Evolutionary conservation across 2,329 filamentous ascomycete genomes (phyloP), one percentile per base, ranked within the genome.

Genomic region (Shiraia bambusicola): DNA sequence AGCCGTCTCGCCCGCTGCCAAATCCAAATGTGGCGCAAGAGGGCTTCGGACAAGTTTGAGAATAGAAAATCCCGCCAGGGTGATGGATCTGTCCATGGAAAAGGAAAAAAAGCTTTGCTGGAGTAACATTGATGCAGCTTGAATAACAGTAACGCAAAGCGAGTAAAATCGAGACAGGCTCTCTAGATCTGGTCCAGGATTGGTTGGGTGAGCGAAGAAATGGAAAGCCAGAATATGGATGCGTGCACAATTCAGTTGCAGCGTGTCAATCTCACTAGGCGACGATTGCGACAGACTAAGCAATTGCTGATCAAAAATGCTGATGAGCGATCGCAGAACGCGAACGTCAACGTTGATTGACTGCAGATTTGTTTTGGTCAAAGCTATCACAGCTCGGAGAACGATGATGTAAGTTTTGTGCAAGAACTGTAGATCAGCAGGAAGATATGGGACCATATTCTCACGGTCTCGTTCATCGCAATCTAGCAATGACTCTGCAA

Each of bases 151-250:
- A n/a, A 66, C 49, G 32, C 63, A 67, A 4, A 66, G 54, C 6
- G 59, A 60, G 39, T 59, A 68, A 6, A 67, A 54, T 4, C 63
- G 56, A 30, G 45, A 50, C 1, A 68, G 44, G 12, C 55, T 48
- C 25, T 68, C 65, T 4, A 45, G 38, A 40, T 66, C 61, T 8
- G 54, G 59, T 11, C 45, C 47, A 10, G 60, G 53, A 26, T 52
- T 51, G 7, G 58, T 50, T 2, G 61, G 57, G 28, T 63, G 50
- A 1, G 63, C 63, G 36, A 66, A 68, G 51, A 68, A 68, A 33
- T 68, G 63, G 45, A 65, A 68, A 10, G 63, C 54, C 37, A 66
- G 50, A 7, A 68, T 52, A 31, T 68, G 65, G 9, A 68, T 58
- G 19, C 65, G 63, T 12, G 56, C 60, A 30, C 65, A 68, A 29